phyloP scores from a whole-genome alignment of 2,329 filamentous ascomycete genomes.

The Dendrostoma leiphaemia region DNA sequence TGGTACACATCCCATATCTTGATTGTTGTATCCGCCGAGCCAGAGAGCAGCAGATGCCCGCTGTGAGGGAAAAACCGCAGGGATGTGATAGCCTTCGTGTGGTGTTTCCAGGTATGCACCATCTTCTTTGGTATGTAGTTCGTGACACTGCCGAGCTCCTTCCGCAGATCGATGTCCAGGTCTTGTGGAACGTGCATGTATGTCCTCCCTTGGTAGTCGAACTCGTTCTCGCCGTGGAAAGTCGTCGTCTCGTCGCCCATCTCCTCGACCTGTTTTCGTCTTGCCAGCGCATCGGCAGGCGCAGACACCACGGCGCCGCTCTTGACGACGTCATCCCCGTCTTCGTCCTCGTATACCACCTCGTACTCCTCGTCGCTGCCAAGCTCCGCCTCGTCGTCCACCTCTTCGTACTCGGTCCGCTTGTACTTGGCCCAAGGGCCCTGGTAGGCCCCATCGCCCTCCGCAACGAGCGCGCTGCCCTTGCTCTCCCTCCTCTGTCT shows the following conservation, averaged over 20 bases:
- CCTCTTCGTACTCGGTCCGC: constrained; percentile 69
- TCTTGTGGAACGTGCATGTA: constrained; percentile 98
- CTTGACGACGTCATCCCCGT: constrained; percentile 62
- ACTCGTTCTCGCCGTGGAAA: constrained; percentile 80
- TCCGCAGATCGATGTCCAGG: constrained; percentile 78
- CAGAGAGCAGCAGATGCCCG: constrained; percentile 84
- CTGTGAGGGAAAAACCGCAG: constrained; percentile 86
- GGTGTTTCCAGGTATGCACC: constrained; percentile 83
- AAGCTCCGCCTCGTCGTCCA: constrained; percentile 70
- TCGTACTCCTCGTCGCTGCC: constrained; percentile 78
- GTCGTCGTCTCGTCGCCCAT: constrained; percentile 74
- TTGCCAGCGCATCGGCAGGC: constrained; percentile 51
- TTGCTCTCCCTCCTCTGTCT: constrained; percentile 79
- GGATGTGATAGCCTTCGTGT: constrained; percentile 81
- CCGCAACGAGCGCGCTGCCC: constrained; percentile 78
- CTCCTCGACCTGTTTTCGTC: constrained; percentile 57
- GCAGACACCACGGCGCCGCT: constrained; percentile 62
- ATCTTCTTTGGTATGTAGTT: constrained; percentile 96
- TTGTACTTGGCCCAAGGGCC: constrained; percentile 92
- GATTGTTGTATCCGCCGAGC: constrained; percentile 85
- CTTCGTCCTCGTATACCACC: constrained; percentile 73
- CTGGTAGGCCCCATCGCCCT: constrained; percentile 84
- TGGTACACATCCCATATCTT: constrained; percentile 97
- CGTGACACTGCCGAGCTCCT: constrained; percentile 75
- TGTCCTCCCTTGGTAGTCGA: constrained; percentile 91